Evolutionary conservation across 2,329 filamentous ascomycete species (phyloP), one percentile per base, ranked within the genome.

Genomic region (Beauveria caledonica): DNA sequence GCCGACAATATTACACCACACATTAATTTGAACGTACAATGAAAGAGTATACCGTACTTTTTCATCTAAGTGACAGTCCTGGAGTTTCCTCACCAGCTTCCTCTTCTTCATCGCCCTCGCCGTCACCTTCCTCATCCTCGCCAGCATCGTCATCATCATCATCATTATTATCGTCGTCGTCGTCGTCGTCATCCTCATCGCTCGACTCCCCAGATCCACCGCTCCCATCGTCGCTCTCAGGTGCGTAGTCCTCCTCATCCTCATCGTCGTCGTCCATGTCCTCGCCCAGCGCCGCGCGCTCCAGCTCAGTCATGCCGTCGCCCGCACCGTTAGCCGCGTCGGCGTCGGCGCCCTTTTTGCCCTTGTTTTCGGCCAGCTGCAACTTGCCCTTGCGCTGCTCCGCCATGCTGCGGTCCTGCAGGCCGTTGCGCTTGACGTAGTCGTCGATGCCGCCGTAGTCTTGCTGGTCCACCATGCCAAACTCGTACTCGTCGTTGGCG

Each of bases 361-460:
- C 76, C 66, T 78, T 76, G 64, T 87, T 87, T 68, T 87, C 84
- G 3, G 80, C 79, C 56, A 86, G 70, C 68, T 86, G 77, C 29
- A 80, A 75, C 77, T 87, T 88, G 1, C 83, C 86, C 67, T 85
- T 85, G 56, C 86, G 74, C 68, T 83, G 80, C 68, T 88, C 86
- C 0, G 85, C 86, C 84, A 89, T 85, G 67, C 86, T 88, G 62
- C 83, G 77, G 67, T 89, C 85, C 63, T 87, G 83, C 27, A 89
- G 76, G 0, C 80, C 77, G 64, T 88, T 81, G 10, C 77, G 77
- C 66, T 80, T 79, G 51, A 88, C 77, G 66, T 86, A 89, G 63
- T 82, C 79, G 66, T 87, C 84, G 63, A 89, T 88, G 23, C 80
- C 82, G 5, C 73, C 75, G 62, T 86, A 88, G 67, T 89, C 85